Conservation (phyloP, 371 early-diverging fungal genomes). For the Basidiobolus meristosporus region DNA sequence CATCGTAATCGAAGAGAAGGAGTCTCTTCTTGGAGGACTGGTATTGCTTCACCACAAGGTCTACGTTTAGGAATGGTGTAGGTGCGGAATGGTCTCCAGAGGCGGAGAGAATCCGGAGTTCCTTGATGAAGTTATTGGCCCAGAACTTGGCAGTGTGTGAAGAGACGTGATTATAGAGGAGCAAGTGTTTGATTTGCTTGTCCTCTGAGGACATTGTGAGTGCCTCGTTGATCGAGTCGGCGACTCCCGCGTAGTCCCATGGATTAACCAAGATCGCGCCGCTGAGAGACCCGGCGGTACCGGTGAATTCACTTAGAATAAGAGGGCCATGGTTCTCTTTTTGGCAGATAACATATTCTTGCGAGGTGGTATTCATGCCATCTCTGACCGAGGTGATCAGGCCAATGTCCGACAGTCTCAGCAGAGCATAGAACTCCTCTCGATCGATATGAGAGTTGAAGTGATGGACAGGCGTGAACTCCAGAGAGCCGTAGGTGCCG, state of each 20-base stretch:
- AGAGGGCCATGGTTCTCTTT: slow-evolving; percentile 67
- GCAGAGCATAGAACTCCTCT: slow-evolving; percentile 88
- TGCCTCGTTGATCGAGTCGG: slow-evolving; percentile 77
- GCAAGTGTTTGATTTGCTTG: slow-evolving; percentile 56
- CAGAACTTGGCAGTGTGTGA: slow-evolving; percentile 84
- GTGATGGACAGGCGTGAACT: slow-evolving; percentile 87
- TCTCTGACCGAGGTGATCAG: slow-evolving; percentile 92
- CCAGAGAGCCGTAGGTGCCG: slow-evolving; percentile 82
- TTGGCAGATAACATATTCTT: slow-evolving; percentile 96
- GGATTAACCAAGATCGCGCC: slow-evolving; percentile 91
- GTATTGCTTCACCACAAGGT: slow-evolving; percentile 21
- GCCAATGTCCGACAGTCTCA: slow-evolving; percentile 85
- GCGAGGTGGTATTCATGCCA: slow-evolving; percentile 98
- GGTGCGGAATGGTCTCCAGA: slow-evolving; percentile 29
- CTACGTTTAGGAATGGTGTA: slow-evolving; percentile 41
- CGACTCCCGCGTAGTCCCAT: slow-evolving; percentile 89
- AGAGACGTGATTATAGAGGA: slow-evolving; percentile 71
- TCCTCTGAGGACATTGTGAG: slow-evolving; percentile 67
- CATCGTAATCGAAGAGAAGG: slow-evolving; percentile 81
- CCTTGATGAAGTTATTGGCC: slow-evolving; percentile 69
- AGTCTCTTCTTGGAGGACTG: slow-evolving; percentile 34
- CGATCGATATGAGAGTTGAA: slow-evolving; percentile 85
- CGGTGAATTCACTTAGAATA: slow-evolving; percentile 94
- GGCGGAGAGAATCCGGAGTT: slow-evolving; percentile 16
- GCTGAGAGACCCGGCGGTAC: slow-evolving; percentile 82